phyloP scores from a whole-genome alignment of 176 grass and related monocot species.

The Oryza meyeriana region DNA sequence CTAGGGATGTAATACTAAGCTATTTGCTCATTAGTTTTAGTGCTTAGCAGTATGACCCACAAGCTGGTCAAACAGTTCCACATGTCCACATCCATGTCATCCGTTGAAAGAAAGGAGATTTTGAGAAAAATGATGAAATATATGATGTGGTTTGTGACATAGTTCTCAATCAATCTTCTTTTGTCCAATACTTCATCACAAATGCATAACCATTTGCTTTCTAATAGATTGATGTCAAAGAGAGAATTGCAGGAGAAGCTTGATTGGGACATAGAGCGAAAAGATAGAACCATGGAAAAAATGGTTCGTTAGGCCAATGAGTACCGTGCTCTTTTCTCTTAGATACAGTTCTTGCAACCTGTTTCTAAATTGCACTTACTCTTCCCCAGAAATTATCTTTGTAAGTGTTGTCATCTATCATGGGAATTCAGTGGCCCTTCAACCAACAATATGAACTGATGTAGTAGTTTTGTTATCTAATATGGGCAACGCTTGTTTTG shows the following conservation, averaged over 20 bases:
- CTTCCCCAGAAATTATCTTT: not conserved
- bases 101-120: conserved; percentile 83
- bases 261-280: conserved; percentile 76
- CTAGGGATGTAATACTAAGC: not conserved
- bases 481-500: not conserved
- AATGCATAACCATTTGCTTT: conserved; percentile 13
- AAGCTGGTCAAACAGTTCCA: conserved; percentile 89
- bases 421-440: no score
- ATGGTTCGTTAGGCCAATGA: conserved; percentile 67
- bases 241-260: conserved; percentile 92
- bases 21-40: not conserved
- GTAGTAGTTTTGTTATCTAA: no score
- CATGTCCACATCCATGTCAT: conserved; percentile 97
- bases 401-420: no score
- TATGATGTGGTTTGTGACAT: conserved; percentile 67
- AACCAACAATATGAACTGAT: no score
- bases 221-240: conserved; percentile 66
- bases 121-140: conserved; percentile 94
- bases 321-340: no score
- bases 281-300: conserved; percentile 65
- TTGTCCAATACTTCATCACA: not conserved
- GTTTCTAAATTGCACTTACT: not conserved
- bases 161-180: conserved; percentile 5
- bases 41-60: conserved; percentile 74
- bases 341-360: conserved; percentile 7